Evolutionary conservation across 257 asterid genomes (phyloP).

Genomic region (Nicotiana obtusifolia): DNA sequence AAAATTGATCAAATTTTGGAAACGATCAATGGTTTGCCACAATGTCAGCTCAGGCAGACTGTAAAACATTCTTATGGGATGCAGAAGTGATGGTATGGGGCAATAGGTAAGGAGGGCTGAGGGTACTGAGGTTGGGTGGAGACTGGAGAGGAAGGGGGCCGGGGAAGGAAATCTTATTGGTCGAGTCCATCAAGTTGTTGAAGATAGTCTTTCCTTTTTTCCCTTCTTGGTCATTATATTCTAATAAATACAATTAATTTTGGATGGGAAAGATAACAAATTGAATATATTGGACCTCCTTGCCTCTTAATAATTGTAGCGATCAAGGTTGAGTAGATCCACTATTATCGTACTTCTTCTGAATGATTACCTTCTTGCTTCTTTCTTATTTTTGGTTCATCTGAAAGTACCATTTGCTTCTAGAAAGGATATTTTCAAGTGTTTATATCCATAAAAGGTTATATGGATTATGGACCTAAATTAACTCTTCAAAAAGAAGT

Average conservation of each 20-base stretch:
- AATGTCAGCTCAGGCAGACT: neutral
- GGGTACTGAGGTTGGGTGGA: neutral
- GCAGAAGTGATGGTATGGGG: neutral
- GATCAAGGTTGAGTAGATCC: neutral
- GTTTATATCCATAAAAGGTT: neutral
- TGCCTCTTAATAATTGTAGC: neutral
- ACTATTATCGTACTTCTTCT: neutral
- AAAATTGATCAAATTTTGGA: no score
- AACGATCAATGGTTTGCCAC: neutral
- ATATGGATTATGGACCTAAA: neutral
- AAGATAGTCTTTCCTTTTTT: neutral
- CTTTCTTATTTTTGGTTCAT: neutral
- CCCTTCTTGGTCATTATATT: neutral
- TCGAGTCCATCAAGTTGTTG: neutral
- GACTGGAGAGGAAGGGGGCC: neutral
- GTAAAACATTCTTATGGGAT: neutral
- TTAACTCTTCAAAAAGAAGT: neutral
- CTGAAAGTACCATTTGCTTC: neutral
- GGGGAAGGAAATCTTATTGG: neutral
- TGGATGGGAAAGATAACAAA: neutral
- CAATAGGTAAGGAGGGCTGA: neutral
- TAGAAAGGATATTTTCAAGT: neutral
- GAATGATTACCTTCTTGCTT: neutral
- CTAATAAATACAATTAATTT: neutral
- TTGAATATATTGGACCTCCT: neutral